Evolutionary conservation across 2,329 filamentous ascomycete genomes (phyloP), one percentile per base, ranked within the genome.

Genomic region (Fusarium sp.): DNA sequence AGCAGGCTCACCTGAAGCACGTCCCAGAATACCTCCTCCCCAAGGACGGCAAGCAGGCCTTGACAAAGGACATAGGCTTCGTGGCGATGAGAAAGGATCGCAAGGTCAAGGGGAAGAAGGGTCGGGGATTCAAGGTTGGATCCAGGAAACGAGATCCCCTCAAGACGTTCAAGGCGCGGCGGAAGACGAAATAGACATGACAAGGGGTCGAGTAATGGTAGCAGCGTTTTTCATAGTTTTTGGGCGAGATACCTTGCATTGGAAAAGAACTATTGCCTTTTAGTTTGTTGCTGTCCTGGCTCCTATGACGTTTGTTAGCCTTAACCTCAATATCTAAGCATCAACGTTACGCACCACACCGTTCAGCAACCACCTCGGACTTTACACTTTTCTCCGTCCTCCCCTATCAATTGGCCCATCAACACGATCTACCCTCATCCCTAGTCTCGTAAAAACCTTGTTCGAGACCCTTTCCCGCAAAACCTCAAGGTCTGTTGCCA

Each of bases 11-110:
- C 86, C 86, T 99, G 74, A 97, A 95, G 84, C 94, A 98, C 82
- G 94, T 99, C 2, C 97, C 97, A 0, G 95, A 98, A 56, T 99
- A 99, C 81, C 85, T 99, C 61, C 86, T 99, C 77, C 97, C 97
- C 85, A 88, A 83, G 80, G 95, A 90, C 80, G 92, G 92, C 47
- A 93, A 91, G 82, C 92, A 93, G 79, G 91, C 89, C 0, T 84
- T 94, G 63, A 89, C 89, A 36, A 91, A 64, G 86, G 88, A 94
- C 67, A 87, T 95, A 64, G 94, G 94, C 2, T 97, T 95, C 78
- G 94, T 98, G 36, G 91, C 93, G 0, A 86, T 92, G 74, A 85
- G 86, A 74, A 91, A 90, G 81, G 87, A 87, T 45, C 86, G 86
- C 75, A 88, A 90, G 80, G 86, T 81, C 52, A 85, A 84, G 63